A percentile compares a stretch with the other conserved stretches of the same genome.
Conservation (phyloP, 495 filamentous ascomycete species). For the Talaromyces adpressus region DNA sequence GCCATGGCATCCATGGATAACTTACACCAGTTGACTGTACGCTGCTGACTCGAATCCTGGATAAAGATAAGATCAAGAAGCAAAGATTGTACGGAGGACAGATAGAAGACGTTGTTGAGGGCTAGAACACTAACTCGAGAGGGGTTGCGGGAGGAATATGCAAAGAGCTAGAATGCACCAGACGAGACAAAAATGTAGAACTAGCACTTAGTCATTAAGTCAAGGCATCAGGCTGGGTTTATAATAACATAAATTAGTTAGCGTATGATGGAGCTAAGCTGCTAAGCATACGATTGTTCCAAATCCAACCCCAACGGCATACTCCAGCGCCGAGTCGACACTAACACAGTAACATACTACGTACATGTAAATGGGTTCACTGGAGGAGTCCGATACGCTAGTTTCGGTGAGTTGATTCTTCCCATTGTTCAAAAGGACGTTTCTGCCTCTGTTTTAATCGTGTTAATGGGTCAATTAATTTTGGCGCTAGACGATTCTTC, state of each 20-base stretch:
- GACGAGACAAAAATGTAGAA: background rate
- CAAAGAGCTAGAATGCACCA: background rate
- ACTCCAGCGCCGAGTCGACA: background rate
- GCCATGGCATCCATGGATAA: background rate
- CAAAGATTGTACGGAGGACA: background rate
- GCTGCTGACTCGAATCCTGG: background rate
- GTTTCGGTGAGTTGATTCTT: background rate
- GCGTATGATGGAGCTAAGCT: background rate
- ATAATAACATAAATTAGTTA: background rate
- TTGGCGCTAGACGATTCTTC: background rate
- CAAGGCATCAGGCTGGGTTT: background rate
- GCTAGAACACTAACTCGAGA: background rate
- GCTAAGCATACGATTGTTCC: background rate
- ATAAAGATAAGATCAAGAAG: background rate
- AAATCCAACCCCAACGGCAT: background rate
- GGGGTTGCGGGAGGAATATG: constrained; percentile 1
- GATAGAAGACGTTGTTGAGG: background rate
- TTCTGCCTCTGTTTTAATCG: background rate
- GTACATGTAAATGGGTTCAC: background rate
- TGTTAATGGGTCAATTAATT: background rate
- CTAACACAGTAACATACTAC: background rate
- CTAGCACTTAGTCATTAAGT: background rate
- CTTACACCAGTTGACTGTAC: background rate
- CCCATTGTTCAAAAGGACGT: background rate
- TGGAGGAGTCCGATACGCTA: constrained; percentile 7